Percentiles rank a stretch among this genome's conserved stretches.
phyloP scores from a whole-genome alignment of 352 stramenopile species.

The Phytophthora megakarya region DNA sequence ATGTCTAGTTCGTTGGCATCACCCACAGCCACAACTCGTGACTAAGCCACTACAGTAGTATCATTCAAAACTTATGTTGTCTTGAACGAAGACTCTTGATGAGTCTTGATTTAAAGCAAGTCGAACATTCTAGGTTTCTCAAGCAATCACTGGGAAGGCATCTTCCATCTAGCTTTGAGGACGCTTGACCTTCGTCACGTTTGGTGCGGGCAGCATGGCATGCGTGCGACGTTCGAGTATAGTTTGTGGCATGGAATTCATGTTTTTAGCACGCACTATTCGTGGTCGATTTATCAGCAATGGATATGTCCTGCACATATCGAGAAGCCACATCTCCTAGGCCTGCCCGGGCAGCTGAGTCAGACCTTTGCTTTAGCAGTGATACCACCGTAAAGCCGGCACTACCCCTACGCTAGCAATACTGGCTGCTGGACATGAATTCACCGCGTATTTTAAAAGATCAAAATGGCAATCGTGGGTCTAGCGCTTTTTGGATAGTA shows the following conservation, averaged over 20 bases:
- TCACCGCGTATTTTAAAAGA: too few relatives aligned
- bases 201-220: neutral
- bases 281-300: too few relatives aligned
- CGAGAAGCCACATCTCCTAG: neutral
- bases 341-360: too few relatives aligned
- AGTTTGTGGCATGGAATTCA: neutral
- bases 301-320: neutral
- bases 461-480: too few relatives aligned
- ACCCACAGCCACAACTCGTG: too few relatives aligned
- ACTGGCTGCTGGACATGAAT: too few relatives aligned
- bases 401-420: neutral
- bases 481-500: too few relatives aligned
- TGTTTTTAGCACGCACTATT: neutral
- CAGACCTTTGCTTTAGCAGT: neutral
- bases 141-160: neutral
- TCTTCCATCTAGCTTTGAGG: neutral
- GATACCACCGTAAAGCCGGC: neutral
- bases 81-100: too few relatives aligned
- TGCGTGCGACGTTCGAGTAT: neutral
- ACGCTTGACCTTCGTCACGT: neutral
- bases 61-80: too few relatives aligned
- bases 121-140: neutral
- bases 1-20: too few relatives aligned
- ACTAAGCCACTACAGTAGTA: too few relatives aligned
- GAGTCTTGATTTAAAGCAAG: too few relatives aligned